These are phyloP conservation scores for Didymella pinodella DNA, from an alignment of 2,329 filamentous ascomycete species.

Conservation along the genomic window DNA sequence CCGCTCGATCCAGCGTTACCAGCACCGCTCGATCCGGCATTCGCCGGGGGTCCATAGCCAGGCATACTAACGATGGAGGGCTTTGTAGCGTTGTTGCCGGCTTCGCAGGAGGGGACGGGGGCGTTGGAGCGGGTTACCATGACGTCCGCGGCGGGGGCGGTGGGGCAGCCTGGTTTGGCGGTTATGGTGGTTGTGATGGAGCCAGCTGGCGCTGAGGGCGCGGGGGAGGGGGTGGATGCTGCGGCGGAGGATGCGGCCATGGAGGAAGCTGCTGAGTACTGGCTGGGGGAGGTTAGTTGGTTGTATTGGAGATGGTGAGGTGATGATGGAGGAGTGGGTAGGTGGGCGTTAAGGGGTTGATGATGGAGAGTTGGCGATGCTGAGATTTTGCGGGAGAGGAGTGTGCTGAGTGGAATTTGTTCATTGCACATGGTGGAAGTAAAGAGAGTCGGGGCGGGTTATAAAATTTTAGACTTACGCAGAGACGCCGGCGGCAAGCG, in stretches of 20 bases:
- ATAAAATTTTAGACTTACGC: slow-evolving; percentile 10
- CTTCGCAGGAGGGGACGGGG: slow-evolving; percentile 25
- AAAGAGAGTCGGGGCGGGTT: too few species aligned
- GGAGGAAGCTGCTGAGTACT: background rate
- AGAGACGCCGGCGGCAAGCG: slow-evolving; percentile 11
- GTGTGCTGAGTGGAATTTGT: background rate
- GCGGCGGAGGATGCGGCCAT: background rate
- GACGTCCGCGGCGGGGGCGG: slow-evolving; percentile 26
- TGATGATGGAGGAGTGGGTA: background rate
- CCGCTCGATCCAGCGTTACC: background rate
- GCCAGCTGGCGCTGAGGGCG: background rate
- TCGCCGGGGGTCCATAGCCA: slow-evolving; percentile 11
- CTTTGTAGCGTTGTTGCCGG: slow-evolving; percentile 31
- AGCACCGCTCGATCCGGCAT: background rate
- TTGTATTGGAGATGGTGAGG: background rate
- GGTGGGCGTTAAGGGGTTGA: background rate
- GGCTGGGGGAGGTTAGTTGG: slow-evolving; percentile 8
- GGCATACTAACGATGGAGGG: slow-evolving; percentile 28
- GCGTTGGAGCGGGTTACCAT: slow-evolving; percentile 30
- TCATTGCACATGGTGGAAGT: background rate
- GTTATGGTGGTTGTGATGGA: slow-evolving; percentile 26
- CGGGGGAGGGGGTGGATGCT: slow-evolving; percentile 3
- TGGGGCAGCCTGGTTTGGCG: slow-evolving; percentile 27
- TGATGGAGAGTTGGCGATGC: background rate
- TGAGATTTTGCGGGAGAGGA: too few species aligned